Evolutionary conservation across 495 filamentous ascomycete genomes (phyloP).

Genomic region (Aspergillus sclerotioniger): DNA sequence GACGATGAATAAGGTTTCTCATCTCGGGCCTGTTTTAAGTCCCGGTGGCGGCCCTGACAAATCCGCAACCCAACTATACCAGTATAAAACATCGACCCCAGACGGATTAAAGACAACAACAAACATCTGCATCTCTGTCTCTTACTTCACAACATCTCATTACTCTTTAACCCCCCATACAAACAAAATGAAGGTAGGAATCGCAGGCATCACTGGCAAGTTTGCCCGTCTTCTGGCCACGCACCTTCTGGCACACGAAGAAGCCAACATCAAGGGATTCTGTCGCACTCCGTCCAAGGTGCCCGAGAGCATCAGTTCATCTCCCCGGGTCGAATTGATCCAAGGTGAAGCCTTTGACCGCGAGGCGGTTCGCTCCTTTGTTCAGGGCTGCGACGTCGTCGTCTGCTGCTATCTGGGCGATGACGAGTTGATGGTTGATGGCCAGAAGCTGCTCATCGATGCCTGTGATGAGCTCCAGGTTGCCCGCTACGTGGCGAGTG

Average conservation of each 20-base stretch:
- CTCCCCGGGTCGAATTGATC: conserved; percentile 6
- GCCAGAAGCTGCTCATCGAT: conserved; percentile 45
- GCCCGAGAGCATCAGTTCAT: conserved; percentile 2
- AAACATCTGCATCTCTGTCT: too few species aligned
- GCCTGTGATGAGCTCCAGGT: conserved; percentile 38
- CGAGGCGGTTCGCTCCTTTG: conserved; percentile 11
- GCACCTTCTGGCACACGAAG: conserved; percentile 6
- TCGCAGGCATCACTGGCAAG: conserved; percentile 21
- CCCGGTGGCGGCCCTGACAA: too few species aligned
- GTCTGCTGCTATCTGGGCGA: conserved; percentile 46
- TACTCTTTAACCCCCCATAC: too few species aligned
- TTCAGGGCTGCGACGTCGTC: conserved; percentile 23
- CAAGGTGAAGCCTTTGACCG: conserved; percentile 13
- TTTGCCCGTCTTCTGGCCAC: conserved; percentile 14
- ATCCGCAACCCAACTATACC: too few species aligned
- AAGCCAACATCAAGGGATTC: conserved; percentile 7
- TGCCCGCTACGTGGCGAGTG: conserved; percentile 42
- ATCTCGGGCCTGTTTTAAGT: too few species aligned
- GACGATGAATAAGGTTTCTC: too few species aligned
- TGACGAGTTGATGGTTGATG: conserved; percentile 41
- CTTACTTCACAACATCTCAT: too few species aligned
- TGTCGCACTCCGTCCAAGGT: conserved; percentile 13
- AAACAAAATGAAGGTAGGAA: conserved; percentile 5
- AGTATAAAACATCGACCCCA: too few species aligned
- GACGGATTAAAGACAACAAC: too few species aligned